phyloP scores from a whole-genome alignment of 2,329 filamentous ascomycete species.

The Onygenales sp. region DNA sequence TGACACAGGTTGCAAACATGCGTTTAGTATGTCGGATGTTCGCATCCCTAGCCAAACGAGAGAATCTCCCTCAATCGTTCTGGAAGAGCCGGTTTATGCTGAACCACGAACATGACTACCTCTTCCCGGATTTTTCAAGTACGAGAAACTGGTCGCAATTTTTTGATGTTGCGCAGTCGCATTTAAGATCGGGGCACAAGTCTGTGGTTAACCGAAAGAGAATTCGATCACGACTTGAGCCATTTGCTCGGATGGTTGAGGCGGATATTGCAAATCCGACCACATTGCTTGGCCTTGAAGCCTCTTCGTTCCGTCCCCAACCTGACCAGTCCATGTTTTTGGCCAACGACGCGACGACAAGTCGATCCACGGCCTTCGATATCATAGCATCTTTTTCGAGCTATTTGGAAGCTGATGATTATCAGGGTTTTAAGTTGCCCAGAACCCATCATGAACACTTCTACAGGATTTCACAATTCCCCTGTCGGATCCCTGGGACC shows the following conservation, averaged over 20 bases:
- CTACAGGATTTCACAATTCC: background rate
- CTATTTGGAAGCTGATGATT: no score
- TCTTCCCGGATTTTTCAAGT: background rate
- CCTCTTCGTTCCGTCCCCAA: background rate
- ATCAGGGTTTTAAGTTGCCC: background rate
- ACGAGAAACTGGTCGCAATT: constrained; percentile 4
- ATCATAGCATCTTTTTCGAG: background rate
- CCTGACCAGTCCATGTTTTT: background rate
- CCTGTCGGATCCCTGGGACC: background rate
- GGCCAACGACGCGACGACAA: background rate
- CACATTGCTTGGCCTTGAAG: background rate
- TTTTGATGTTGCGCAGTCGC: background rate
- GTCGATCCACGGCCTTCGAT: background rate
- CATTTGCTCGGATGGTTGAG: background rate
- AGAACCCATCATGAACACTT: background rate
- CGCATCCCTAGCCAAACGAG: background rate
- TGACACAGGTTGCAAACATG: background rate
- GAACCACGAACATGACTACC: constrained; percentile 1
- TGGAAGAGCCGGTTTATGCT: constrained; percentile 7
- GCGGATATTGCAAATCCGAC: background rate
- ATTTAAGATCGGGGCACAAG: background rate
- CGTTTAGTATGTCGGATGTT: background rate
- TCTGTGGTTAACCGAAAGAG: constrained; percentile 1
- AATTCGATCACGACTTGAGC: constrained; percentile 1
- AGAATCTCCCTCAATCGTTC: constrained; percentile 1